Evolutionary conservation across 2,329 filamentous ascomycete species (phyloP), one percentile per base, ranked within the genome.

Genomic region (Fonsecaea nubica): DNA sequence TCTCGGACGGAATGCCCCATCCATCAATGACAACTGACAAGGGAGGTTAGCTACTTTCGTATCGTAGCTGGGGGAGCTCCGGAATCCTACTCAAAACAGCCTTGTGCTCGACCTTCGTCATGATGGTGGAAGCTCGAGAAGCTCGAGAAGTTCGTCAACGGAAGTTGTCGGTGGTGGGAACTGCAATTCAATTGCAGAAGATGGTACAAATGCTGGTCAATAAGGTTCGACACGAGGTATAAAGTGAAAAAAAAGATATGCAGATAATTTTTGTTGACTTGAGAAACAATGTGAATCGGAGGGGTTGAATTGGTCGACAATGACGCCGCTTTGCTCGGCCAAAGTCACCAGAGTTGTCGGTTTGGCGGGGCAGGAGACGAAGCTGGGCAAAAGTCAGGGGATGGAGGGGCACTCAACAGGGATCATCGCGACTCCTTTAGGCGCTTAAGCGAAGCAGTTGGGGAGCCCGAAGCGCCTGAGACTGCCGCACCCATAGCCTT

Each of bases 1-100:
- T 83, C 72, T 90, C 89, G 71, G 88, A 88, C 75, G 93, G 87
- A 75, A 98, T 88, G 77, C 95, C 95, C 95, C 95, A 99, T 77
- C 95, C 95, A 83, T 99, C 95, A 85, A 99, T 99, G 82, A 98
- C 95, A 87, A 99, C 91, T 93, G 76, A 77, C 78, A 54, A 59
- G 25, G 10, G 9, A 35, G 33, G 61, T 76, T 66, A 76, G 69
- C 62, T 10, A 42, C 68, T 77, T 79, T 71, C 78, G 73, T 36
- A 75, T 65, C 38, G 63, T 71, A 65, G 73, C 64, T 75, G 75
- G 69, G 72, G 30, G 45, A 58, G 58, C 48, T 48, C 45, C 50
- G 56, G 56, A 48, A 48, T 79, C 84, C 73, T 83, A 87, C 85
- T 90, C 75, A 92, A 83, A 71, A 88, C 89, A 71, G 86, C 85